Evolutionary conservation across 1,284 basidiomycete species (phyloP), one percentile per base, ranked within the genome.

Genomic region (Polyporus tsugae): DNA sequence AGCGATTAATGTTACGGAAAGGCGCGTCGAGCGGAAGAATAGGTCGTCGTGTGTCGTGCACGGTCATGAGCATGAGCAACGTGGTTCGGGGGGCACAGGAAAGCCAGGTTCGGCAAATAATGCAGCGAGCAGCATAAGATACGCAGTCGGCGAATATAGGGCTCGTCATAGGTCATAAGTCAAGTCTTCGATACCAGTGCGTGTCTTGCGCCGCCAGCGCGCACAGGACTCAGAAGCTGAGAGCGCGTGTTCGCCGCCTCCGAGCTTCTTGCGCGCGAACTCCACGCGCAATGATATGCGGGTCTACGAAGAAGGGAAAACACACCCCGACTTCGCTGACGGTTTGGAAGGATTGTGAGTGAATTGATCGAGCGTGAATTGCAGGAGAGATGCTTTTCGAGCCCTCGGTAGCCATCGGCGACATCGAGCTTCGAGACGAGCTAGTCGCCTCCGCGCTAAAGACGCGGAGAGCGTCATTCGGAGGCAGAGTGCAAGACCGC

Each of bases 191-290:
- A 49, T 22, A 10, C 19, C 15, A 19, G 25, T 25, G 46, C 46
- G 46, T 49, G 49, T 25, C 55, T 4, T 49, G 35, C 35, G 35
- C 29, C 7, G 49, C 62, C 44, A 19, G 39, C 53, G 13, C 49
- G 35, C 39, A 57, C 53, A 3, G 5, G 6, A 36, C 15, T 68
- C 53, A 68, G 17, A 68, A 41, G 60, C 67, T 68, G 29, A 41
- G 22, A 4, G 63, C 67, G 42, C 66, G 44, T 33, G 63, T 42
- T 22, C 59, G 67, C 42, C 63, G 67, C 36, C 63, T 41, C 36
- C 67, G 67, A 22, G 29, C 53, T 42, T 68, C 67, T 49, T 68
- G 67, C n/a, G 67, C 67, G 42, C 55, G 67, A 9, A 68, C 36
- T 17, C 67, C 67, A 11, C 63, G 63, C 33, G 63, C 67, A 25